Conservation (phyloP, 225 moss, liverwort and hornwort genomes). For the Marchantia paleacea region DNA sequence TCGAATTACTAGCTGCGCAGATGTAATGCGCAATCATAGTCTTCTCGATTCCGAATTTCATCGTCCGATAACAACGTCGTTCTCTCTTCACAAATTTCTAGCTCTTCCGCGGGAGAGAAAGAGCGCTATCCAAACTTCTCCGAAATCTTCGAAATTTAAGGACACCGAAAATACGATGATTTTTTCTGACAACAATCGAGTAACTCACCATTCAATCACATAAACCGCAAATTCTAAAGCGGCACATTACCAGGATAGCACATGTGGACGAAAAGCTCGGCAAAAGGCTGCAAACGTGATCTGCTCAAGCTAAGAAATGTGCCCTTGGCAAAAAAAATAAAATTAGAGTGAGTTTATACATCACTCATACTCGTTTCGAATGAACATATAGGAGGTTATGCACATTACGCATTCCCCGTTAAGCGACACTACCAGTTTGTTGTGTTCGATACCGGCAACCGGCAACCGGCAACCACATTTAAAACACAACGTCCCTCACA, state of each 20-base stretch:
- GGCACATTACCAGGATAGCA: background rate
- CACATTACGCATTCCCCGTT: background rate
- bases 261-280: background rate
- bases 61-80: background rate
- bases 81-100: background rate
- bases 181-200: no score
- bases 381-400: background rate
- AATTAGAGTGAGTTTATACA: background rate
- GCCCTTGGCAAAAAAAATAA: background rate
- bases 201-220: background rate
- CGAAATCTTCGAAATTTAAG: background rate
- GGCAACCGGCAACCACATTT: no score
- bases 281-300: background rate
- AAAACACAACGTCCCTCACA: no score
- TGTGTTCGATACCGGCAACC: background rate
- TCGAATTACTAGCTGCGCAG: background rate
- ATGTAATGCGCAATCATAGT: background rate
- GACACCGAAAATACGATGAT: background rate
- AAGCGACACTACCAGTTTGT: background rate
- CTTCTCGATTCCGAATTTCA: background rate
- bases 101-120: background rate
- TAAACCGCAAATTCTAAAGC: background rate
- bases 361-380: background rate
- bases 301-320: background rate
- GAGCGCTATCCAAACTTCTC: background rate